Evolutionary conservation across 2,329 filamentous ascomycete genomes (phyloP), one percentile per base, ranked within the genome.

Genomic region (Exutisphaerella laricina): DNA sequence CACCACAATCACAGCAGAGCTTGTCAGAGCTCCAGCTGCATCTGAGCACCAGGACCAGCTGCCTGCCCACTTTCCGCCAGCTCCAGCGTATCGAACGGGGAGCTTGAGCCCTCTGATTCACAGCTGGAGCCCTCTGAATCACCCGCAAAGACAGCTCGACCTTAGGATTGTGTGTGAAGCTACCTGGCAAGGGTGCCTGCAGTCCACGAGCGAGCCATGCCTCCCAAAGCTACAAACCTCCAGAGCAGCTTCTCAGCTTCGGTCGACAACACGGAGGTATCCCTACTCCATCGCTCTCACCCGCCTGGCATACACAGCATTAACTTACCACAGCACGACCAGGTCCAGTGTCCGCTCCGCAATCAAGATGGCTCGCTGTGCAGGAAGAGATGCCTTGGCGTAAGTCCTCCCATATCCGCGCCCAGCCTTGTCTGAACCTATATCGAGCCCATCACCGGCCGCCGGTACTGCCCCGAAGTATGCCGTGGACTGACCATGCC

Each of bases 341-440:
- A 97, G 71, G 92, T 98, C 64, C 86, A 96, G 62, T 98, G 92
- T 70, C 92, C 92, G 56, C 74, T 98, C 68, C 82, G 82, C 63
- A 96, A 96, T 66, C 89, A 95, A 64, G 92, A 98, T 79, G 87
- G 88, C 66, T 95, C 89, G 57, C 88, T 84, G 71, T 98, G 92
- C 74, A 84, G 90, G 67, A 98, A 98, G 75, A 80, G 90, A 74
- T 98, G 92, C 73, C 83, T 94, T 64, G 92, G 92, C 70, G 92
- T 97, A 78, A 88, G 89, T 92, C 57, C 35, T 32, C 25, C 29
- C 18, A 34, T 55, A 65, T 68, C 21, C 14, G 34, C 35, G 23
- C 14, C n/a, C 29, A 26, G 30, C 39, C 38, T 44, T 17, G 18
- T 13, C 6, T 30, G 21, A 9, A 23, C 26, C 35, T 22, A 33